Percentiles rank a stretch among this genome's conserved stretches.
Conservation (phyloP, 2,329 filamentous ascomycete species). For the Monosporascus sp. region DNA sequence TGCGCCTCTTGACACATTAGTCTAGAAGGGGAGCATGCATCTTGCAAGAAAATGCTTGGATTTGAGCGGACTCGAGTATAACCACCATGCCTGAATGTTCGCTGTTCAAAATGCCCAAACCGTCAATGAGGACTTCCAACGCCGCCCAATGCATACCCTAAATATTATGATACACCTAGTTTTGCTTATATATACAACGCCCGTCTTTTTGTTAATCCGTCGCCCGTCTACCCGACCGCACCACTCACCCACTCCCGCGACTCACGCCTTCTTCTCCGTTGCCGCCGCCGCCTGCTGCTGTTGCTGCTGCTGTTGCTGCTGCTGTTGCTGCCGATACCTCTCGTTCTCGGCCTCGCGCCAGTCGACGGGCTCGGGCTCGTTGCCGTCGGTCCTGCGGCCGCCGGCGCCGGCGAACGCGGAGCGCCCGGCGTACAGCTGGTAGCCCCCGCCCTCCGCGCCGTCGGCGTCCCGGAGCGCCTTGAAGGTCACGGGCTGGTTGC, state of each 20-base stretch:
- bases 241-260: not conserved
- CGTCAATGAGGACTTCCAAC: not conserved
- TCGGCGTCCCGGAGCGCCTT: conserved; percentile 57
- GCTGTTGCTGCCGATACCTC: conserved; percentile 43
- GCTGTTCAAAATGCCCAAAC: no score
- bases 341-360: conserved; percentile 64
- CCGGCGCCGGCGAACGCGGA: conserved; percentile 57
- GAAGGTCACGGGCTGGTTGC: conserved; percentile 78
- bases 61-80: no score
- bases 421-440: conserved; percentile 76
- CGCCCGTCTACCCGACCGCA: not conserved
- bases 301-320: conserved; percentile 17
- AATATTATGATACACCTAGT: not conserved
- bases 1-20: no score
- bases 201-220: not conserved
- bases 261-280: conserved; percentile 7
- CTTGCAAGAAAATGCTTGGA: no score
- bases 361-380: conserved; percentile 56
- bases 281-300: conserved; percentile 5
- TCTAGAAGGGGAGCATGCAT: no score
- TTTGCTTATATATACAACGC: not conserved
- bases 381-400: conserved; percentile 62
- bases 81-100: no score
- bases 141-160: not conserved
- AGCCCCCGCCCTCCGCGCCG: conserved; percentile 40